These are phyloP conservation scores for Nakazawaea populi DNA, from an alignment of 805 yeast genomes.

Conservation along the genomic window DNA sequence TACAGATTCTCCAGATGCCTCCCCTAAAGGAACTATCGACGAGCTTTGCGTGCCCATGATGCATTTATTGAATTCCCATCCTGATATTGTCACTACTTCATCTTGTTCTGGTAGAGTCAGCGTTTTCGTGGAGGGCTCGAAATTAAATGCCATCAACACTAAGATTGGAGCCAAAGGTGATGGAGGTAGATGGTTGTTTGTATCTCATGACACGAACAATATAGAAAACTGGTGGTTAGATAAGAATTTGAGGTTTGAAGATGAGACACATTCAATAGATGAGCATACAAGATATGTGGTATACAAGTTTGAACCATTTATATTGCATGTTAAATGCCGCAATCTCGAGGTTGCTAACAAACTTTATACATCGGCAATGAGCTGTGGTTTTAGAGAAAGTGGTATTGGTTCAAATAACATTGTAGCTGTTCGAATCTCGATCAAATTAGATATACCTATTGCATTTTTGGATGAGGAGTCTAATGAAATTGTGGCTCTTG, in stretches of 20 bases:
- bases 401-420: slow-evolving; percentile 78
- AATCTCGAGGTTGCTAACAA: slow-evolving; percentile 49
- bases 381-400: slow-evolving; percentile 80
- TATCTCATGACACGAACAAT: slow-evolving; percentile 55
- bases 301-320: slow-evolving; percentile 81
- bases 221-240: slow-evolving; percentile 44
- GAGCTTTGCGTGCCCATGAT: slow-evolving; percentile 68
- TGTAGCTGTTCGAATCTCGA: slow-evolving; percentile 73
- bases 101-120: slow-evolving; percentile 86
- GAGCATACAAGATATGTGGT: slow-evolving; percentile 48
- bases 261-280: neutral
- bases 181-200: slow-evolving; percentile 80
- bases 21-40: slow-evolving; percentile 89
- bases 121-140: slow-evolving; percentile 67
- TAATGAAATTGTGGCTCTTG: slow-evolving; percentile 35
- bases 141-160: slow-evolving; percentile 8
- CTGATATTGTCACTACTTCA: slow-evolving; percentile 77
- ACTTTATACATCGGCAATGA: slow-evolving; percentile 67
- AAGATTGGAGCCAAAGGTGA: slow-evolving; percentile 80
- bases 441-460: slow-evolving; percentile 71
- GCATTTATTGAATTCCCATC: slow-evolving; percentile 52
- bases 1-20: slow-evolving; percentile 48
- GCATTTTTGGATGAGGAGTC: slow-evolving; percentile 41
- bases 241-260: slow-evolving; percentile 18
- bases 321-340: slow-evolving; percentile 77